A percentile compares a stretch with the other conserved stretches of the same genome.
phyloP scores from a whole-genome alignment of 2,329 filamentous ascomycete genomes.

The Rachicladosporium sp. region DNA sequence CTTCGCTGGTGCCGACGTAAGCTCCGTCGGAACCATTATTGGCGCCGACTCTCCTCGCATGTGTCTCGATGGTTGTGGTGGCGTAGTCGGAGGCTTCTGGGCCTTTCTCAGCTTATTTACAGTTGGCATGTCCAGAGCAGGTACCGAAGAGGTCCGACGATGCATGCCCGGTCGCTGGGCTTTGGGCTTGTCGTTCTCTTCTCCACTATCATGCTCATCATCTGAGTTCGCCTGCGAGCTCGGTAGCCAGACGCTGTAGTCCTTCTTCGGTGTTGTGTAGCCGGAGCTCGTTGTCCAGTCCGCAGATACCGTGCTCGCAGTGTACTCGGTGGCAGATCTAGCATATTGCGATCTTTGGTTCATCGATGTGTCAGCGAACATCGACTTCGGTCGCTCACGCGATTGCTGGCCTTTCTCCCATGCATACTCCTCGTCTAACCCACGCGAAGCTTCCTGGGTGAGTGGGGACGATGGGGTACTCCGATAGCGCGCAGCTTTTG shows the following conservation, averaged over 20 bases:
- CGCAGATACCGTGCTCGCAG: constrained; percentile 13
- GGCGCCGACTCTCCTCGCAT: constrained; percentile 9
- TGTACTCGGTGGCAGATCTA: constrained; percentile 17
- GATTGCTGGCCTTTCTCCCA: constrained; percentile 2
- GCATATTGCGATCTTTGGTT: constrained; percentile 3
- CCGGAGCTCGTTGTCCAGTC: constrained; percentile 13
- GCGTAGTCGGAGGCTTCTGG: constrained; percentile 1
- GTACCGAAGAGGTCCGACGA: constrained; percentile 36
- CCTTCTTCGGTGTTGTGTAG: constrained; percentile 19
- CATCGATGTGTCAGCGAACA: constrained; percentile 1
- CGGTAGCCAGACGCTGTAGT: constrained; percentile 39
- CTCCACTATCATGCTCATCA: constrained; percentile 17
- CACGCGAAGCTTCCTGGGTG: not conserved
- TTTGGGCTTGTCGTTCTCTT: constrained; percentile 12
- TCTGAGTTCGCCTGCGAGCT: constrained; percentile 25
- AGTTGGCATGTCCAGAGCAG: constrained; percentile 32
- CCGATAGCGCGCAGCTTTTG: constrained; percentile 16
- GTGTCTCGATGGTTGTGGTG: constrained; percentile 1
- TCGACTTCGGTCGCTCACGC: constrained; percentile 1
- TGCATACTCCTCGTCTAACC: constrained; percentile 2
- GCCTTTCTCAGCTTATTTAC: constrained; percentile 25
- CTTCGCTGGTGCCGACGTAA: constrained; percentile 23
- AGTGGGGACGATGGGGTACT: constrained; percentile 7
- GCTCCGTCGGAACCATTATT: constrained; percentile 6
- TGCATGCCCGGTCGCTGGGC: constrained; percentile 25